Conservation (phyloP, 176 grass and related monocot genomes). For the bread wheat (Triticum aestivum) region DNA sequence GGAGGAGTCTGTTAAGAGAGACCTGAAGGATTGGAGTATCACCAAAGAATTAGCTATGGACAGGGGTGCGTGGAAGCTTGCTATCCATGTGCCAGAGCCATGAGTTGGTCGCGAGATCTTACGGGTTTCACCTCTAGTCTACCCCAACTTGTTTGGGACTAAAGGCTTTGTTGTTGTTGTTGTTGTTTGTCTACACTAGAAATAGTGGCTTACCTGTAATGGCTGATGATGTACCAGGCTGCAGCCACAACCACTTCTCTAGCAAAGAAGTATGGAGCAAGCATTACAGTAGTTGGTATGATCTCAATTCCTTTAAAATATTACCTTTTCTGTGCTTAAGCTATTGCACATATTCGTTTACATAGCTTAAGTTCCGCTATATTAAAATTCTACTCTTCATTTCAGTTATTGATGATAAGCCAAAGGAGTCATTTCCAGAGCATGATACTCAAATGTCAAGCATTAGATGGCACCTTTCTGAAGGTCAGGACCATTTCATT, state of each 20-base stretch:
- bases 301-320: not conserved
- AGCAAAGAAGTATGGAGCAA: conserved; percentile 94
- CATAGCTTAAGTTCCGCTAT: not conserved
- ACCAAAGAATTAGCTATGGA: too few species aligned
- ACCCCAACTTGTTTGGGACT: too few species aligned
- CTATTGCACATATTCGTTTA: not conserved
- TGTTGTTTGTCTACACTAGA: not conserved
- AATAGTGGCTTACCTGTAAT: conserved; percentile 15
- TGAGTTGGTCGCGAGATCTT: too few species aligned
- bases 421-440: conserved; percentile 81
- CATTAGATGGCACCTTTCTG: conserved; percentile 96
- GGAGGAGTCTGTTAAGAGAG: too few species aligned
- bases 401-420: conserved; percentile 94
- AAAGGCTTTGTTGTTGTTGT: too few species aligned
- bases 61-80: too few species aligned
- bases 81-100: too few species aligned
- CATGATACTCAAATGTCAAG: conserved; percentile 92
- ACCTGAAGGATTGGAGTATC: too few species aligned
- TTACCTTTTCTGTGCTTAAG: not conserved
- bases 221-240: conserved; percentile 54
- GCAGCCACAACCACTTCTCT: conserved; percentile 83
- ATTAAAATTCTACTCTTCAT: conserved; percentile 13
- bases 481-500: conserved; percentile 52
- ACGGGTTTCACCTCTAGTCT: too few species aligned
- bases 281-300: conserved; percentile 95